phyloP scores from a whole-genome alignment of 116 monocot species.

The Posidonia oceanica region DNA sequence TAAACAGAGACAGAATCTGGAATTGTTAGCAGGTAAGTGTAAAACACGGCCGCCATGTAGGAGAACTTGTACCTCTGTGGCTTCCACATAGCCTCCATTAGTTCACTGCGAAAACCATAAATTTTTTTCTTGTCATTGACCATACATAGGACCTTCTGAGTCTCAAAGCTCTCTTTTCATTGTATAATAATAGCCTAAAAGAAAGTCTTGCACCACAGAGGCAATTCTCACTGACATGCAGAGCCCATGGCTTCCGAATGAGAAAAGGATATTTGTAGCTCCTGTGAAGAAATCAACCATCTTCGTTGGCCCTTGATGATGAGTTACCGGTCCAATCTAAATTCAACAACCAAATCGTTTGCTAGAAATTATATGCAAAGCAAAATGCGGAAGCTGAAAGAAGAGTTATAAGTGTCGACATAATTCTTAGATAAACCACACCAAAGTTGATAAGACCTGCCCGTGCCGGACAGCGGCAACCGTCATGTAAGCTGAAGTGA shows the following conservation, averaged over 20 bases:
- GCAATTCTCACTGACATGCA: slow-evolving; percentile 6
- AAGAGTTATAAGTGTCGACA: too few relatives aligned
- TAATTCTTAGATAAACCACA: too few relatives aligned
- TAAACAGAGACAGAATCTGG: slow-evolving; percentile 15
- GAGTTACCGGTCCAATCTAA: too few relatives aligned
- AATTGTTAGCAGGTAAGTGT: slow-evolving; percentile 15
- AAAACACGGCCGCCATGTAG: slow-evolving; percentile 8
- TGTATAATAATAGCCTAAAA: neutral
- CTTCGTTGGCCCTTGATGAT: slow-evolving; percentile 9
- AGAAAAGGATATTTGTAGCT: slow-evolving; percentile 13
- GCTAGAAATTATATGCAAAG: too few relatives aligned
- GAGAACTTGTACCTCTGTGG: slow-evolving; percentile 14
- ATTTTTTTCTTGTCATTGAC: too few relatives aligned
- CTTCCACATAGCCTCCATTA: slow-evolving; percentile 20
- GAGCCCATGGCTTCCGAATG: slow-evolving; percentile 14
- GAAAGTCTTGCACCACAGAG: neutral
- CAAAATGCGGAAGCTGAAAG: too few relatives aligned
- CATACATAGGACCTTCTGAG: too few relatives aligned
- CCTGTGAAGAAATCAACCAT: slow-evolving; percentile 13
- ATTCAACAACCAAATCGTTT: too few relatives aligned
- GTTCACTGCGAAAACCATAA: slow-evolving; percentile 5
- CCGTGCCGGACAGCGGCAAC: slow-evolving; percentile 11
- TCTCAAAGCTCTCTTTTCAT: too few relatives aligned
- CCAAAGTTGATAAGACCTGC: neutral
- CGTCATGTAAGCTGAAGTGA: slow-evolving; percentile 15